Evolutionary conservation across 257 asterid species (phyloP).

Genomic region (Pogostemon cablin): DNA sequence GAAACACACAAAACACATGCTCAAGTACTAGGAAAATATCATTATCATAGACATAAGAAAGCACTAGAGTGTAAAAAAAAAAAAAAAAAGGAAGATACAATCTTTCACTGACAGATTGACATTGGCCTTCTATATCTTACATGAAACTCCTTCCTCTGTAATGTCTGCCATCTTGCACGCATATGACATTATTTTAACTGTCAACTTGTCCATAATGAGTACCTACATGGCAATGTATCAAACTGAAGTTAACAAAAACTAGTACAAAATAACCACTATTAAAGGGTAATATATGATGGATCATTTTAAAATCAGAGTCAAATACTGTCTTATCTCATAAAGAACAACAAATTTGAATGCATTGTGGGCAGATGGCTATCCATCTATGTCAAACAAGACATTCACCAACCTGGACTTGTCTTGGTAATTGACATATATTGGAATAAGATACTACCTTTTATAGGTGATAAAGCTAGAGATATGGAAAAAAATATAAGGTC

Average conservation of each 20-base stretch:
- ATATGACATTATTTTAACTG: constrained; percentile 90
- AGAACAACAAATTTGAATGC: constrained; percentile 15
- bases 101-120: constrained; percentile 43
- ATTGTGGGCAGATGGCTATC: neutral
- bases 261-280: constrained; percentile 1
- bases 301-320: constrained; percentile 18
- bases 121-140: constrained; percentile 83
- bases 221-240: constrained; percentile 61
- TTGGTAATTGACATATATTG: constrained; percentile 1
- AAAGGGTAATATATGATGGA: constrained; percentile 26
- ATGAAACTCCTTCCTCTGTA: constrained; percentile 99
- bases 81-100: constrained; percentile 36
- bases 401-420: neutral
- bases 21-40: constrained; percentile 13
- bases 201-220: constrained; percentile 95
- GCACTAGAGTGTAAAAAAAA: constrained; percentile 17
- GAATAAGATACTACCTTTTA: neutral
- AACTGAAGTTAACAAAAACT: constrained; percentile 21
- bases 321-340: constrained; percentile 4
- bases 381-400: constrained; percentile 27
- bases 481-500: neutral
- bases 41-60: constrained; percentile 18
- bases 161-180: constrained; percentile 99
- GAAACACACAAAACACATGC: constrained; percentile 20
- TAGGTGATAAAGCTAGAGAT: constrained; percentile 8